Conservation (phyloP, 2,329 filamentous ascomycete genomes). For the Pyrenophora teres region DNA sequence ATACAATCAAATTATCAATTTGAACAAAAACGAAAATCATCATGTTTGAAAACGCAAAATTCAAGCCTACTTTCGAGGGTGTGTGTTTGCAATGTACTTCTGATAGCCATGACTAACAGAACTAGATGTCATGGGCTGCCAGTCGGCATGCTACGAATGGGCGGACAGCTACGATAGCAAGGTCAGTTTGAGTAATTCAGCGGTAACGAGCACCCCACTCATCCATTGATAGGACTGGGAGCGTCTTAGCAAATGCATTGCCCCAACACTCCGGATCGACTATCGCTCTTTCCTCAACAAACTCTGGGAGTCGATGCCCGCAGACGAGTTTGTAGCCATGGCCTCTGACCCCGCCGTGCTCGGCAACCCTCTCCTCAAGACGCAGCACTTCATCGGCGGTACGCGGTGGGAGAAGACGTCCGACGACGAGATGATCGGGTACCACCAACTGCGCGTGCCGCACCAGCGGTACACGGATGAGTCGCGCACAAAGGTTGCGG, state of each 20-base stretch:
- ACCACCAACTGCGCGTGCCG: slow-evolving; percentile 63
- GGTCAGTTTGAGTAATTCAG: slow-evolving; percentile 26
- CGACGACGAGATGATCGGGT: slow-evolving; percentile 56
- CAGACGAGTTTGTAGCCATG: slow-evolving; percentile 59
- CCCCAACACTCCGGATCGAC: slow-evolving; percentile 68
- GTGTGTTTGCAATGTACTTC: slow-evolving; percentile 11
- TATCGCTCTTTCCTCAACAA: slow-evolving; percentile 65
- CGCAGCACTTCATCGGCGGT: slow-evolving; percentile 62
- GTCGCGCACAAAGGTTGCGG: slow-evolving; percentile 51
- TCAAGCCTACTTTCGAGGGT: slow-evolving; percentile 45
- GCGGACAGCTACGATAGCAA: slow-evolving; percentile 70
- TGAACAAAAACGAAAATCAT: slow-evolving; percentile 6
- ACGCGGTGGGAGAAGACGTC: slow-evolving; percentile 57
- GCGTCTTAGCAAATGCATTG: slow-evolving; percentile 64
- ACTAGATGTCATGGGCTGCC: slow-evolving; percentile 57
- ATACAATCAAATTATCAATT: background rate
- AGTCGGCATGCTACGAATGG: slow-evolving; percentile 63
- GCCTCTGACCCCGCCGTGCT: slow-evolving; percentile 58
- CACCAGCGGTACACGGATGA: slow-evolving; percentile 61
- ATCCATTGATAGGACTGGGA: slow-evolving; percentile 57
- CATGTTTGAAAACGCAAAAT: slow-evolving; percentile 38
- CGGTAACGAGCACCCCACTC: background rate
- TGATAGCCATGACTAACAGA: slow-evolving; percentile 18
- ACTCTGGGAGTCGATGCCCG: slow-evolving; percentile 62
- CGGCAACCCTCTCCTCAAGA: slow-evolving; percentile 60